These are phyloP conservation scores for Aspergillus sp. DNA, from an alignment of 2,329 filamentous ascomycete genomes.

Conservation along the genomic window DNA sequence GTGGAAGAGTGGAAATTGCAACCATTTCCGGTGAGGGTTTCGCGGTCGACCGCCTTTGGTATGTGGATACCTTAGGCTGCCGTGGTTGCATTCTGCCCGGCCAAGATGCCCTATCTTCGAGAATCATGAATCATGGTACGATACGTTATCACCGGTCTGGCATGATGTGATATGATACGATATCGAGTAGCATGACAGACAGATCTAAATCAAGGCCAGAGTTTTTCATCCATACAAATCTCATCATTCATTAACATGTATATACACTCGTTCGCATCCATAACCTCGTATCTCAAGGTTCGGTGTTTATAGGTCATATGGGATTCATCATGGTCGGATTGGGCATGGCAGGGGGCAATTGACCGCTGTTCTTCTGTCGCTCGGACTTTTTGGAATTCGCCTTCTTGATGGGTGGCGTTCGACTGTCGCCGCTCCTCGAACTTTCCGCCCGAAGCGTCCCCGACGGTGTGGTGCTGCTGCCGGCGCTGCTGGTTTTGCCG, in stretches of 20 bases:
- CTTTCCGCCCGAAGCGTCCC: constrained; percentile 26
- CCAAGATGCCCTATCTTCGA: too few species aligned
- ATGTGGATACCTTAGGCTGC: not conserved
- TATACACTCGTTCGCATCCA: not conserved
- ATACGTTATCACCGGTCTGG: too few species aligned
- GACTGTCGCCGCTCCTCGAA: constrained; percentile 34
- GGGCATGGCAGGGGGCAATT: constrained; percentile 26
- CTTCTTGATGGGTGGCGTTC: constrained; percentile 23
- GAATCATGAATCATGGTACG: too few species aligned
- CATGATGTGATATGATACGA: not conserved
- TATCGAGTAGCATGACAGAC: not conserved
- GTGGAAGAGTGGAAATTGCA: not conserved
- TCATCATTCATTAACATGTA: constrained; percentile 7
- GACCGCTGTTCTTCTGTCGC: constrained; percentile 6
- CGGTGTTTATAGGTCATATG: constrained; percentile 22
- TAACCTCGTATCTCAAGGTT: not conserved
- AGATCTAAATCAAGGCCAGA: not conserved
- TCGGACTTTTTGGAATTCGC: constrained; percentile 5
- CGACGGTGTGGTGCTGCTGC: constrained; percentile 27
- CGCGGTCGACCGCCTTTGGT: not conserved
- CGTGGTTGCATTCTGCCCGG: too few species aligned
- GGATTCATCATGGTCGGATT: constrained; percentile 36
- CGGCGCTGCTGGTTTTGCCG: constrained; percentile 37
- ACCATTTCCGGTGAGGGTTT: not conserved
- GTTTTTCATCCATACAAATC: not conserved